These are phyloP conservation scores for Paramecium sexaurelia DNA, from an alignment of 73 alveolate species.

Conservation along the genomic window DNA sequence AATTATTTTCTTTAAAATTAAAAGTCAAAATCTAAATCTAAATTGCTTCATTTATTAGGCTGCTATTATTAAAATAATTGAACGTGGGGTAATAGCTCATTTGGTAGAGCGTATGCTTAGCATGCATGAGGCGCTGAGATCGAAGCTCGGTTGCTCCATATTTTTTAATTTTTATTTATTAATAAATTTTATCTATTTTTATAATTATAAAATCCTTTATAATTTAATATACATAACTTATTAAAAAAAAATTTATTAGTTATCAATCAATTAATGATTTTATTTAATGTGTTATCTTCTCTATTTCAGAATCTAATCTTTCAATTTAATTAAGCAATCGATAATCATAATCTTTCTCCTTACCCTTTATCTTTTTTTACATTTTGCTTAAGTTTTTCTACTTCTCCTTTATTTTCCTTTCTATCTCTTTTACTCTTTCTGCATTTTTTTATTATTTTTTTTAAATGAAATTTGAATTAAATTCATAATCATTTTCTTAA, in stretches of 20 bases:
- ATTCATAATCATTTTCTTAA: conserved; percentile 28
- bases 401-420: conserved; percentile 7
- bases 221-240: too few relatives aligned
- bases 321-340: conserved; percentile 23
- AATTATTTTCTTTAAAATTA: too few relatives aligned
- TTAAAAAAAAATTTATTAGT: background rate
- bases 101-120: conserved; percentile 68
- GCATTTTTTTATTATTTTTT: background rate
- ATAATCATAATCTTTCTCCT: conserved; percentile 7
- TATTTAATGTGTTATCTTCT: conserved; percentile 45
- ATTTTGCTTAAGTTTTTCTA: background rate
- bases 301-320: conserved; percentile 46
- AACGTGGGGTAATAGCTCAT: conserved; percentile 66
- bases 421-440: conserved; percentile 47
- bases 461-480: conserved; percentile 6
- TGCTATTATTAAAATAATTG: too few relatives aligned
- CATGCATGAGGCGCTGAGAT: conserved; percentile 68
- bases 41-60: too few relatives aligned
- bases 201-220: background rate
- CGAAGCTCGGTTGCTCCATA: conserved; percentile 68
- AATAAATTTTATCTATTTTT: background rate
- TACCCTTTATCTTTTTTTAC: conserved; percentile 23
- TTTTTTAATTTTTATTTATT: conserved; percentile 6
- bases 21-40: too few relatives aligned
- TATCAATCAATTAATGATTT: conserved; percentile 30